A percentile compares a stretch with the other conserved stretches of the same genome.
Evolutionary conservation across 805 yeast genomes (phyloP).

Genomic region (Lipomyces oligophaga): DNA sequence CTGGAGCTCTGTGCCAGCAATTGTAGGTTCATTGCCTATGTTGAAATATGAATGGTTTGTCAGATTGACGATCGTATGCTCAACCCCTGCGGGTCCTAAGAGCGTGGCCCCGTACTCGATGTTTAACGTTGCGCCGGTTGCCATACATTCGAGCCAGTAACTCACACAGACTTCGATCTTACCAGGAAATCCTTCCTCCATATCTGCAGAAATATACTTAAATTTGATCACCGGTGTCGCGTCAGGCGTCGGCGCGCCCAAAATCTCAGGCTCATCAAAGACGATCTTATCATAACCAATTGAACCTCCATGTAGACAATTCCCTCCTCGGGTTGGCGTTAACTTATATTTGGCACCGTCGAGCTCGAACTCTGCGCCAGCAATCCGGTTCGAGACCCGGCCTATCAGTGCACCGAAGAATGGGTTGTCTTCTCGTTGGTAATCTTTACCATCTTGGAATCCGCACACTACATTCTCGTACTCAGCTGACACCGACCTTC

Average conservation of each 20-base stretch:
- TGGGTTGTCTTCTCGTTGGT: conserved; percentile 42
- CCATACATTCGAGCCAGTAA: conserved; percentile 43
- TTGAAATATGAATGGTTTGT: conserved; percentile 66
- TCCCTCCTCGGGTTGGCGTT: conserved; percentile 43
- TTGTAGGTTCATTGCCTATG: conserved; percentile 33
- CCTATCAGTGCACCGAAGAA: conserved; percentile 65
- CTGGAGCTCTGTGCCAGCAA: conserved; percentile 42
- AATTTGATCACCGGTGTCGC: conserved; percentile 39
- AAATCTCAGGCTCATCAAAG: conserved; percentile 53
- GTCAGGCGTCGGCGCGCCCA: conserved; percentile 36
- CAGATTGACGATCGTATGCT: conserved; percentile 51
- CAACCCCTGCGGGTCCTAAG: conserved; percentile 35
- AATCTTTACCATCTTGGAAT: conserved; percentile 23
- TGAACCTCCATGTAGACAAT: conserved; percentile 54
- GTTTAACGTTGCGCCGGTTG: conserved; percentile 40
- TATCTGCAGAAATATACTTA: conserved; percentile 44
- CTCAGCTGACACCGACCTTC: background rate
- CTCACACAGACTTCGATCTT: conserved; percentile 46
- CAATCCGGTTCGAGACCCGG: conserved; percentile 59
- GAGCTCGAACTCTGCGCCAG: conserved; percentile 43
- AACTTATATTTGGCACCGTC: conserved; percentile 44
- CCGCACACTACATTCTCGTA: conserved; percentile 16
- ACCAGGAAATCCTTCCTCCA: conserved; percentile 60
- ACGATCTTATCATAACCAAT: conserved; percentile 50
- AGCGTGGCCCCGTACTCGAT: conserved; percentile 48